Conservation (phyloP, 2,329 filamentous ascomycete species). For the Sporothrix brunneoviolacea region DNA sequence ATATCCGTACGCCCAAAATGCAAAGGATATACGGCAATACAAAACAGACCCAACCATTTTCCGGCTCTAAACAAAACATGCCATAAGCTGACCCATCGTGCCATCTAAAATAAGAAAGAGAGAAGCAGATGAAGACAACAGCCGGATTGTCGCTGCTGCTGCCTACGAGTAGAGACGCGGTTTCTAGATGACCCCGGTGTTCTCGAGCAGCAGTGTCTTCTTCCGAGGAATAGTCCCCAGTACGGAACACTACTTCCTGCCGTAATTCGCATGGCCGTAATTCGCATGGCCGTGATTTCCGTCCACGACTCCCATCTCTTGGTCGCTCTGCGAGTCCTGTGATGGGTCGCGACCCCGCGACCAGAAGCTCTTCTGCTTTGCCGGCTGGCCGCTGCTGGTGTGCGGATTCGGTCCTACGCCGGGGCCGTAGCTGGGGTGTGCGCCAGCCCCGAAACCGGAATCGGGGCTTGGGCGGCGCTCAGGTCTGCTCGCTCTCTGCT, state of each 20-base stretch:
- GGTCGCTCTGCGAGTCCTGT: not conserved
- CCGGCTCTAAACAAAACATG: not conserved
- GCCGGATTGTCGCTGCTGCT: too few relatives aligned
- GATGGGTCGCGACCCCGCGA: not conserved
- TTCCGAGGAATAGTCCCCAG: too few relatives aligned
- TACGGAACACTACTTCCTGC: too few relatives aligned
- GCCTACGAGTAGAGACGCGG: too few relatives aligned
- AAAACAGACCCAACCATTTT: not conserved
- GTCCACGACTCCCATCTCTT: not conserved
- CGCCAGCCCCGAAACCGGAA: not conserved
- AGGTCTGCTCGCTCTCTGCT: not conserved
- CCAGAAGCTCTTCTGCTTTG: not conserved
- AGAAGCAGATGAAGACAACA: not conserved
- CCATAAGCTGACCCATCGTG: too few relatives aligned
- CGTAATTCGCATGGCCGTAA: too few relatives aligned
- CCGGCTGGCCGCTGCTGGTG: not conserved
- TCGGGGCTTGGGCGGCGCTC: not conserved
- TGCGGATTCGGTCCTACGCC: not conserved
- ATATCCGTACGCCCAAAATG: conserved; percentile 7
- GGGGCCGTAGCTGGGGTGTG: not conserved
- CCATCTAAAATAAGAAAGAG: not conserved
- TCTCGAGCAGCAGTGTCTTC: too few relatives aligned
- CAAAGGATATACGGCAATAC: conserved; percentile 13
- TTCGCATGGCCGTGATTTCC: not conserved
- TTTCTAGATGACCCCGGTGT: too few relatives aligned